Evolutionary conservation across 176 grass and related monocot species (phyloP), one percentile per base, ranked within the genome.

Genomic region (Dactylis glomerata): DNA sequence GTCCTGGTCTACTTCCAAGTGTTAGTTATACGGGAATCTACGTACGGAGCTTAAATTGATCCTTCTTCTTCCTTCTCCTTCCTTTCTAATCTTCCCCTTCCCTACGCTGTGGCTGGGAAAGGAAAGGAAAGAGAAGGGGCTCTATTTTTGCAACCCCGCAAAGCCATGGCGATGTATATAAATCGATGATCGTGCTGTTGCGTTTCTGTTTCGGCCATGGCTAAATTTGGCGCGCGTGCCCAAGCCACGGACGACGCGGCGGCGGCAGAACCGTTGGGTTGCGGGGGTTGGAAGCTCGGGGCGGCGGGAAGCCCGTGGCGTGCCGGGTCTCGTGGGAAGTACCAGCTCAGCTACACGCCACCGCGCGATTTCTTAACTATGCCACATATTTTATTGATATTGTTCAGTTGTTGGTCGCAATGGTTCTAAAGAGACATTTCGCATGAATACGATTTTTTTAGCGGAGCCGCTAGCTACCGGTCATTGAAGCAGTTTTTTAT

Each of bases 71-170:
- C 76, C 70, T 68, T 80, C 73, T 52, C 79, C 79, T 77, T 66
- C 77, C 77, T 37, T 86, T 86, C 68, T 77, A 50, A 75, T 69
- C 73, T 76, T 64, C 75, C 76, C 77, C 75, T 82, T 86, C 81
- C 80, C 86, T 88, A 81, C 70, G 49, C 49, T 52, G 27, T 68
- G 83, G 80, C 80, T 82, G 86, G 89, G 70, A 74, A 83, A 87
- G 84, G 84, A 87, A 79, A 87, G 76, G 87, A 85, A 85, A 81
- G 89, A 90, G 88, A 78, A 90, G 84, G 49, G 47, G 83, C 83
- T 34, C 84, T 87, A 84, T 90, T 84, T 90, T 84, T 84, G 20
- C 75, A 69, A 69, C 37, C 83, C 57, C 8, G 11, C 44, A 65
- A 42, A 45, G 26, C 50, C 19, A n/a, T n/a, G 73, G 22, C 64